A percentile compares a stretch with the other conserved stretches of the same genome.
Conservation (phyloP, 257 asterid species). For the Gentiana macrophylla region DNA sequence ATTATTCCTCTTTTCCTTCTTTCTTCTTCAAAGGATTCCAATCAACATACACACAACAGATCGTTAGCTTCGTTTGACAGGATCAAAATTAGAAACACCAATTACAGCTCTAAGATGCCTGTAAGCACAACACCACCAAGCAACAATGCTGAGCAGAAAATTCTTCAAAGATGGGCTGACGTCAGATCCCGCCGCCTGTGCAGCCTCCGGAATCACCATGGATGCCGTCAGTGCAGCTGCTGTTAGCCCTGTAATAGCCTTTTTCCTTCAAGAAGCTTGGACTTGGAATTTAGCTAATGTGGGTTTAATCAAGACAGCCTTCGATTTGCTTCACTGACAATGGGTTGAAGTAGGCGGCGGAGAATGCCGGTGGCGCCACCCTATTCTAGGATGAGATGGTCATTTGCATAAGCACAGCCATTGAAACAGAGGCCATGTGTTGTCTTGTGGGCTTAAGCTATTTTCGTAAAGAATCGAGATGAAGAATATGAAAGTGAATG, state of each 20-base stretch:
- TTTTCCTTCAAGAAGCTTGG: conserved; percentile 35
- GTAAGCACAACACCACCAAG: conserved; percentile 33
- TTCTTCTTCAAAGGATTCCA: too few species aligned
- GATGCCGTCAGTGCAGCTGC: conserved; percentile 31
- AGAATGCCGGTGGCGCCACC: conserved; percentile 10
- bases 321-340: conserved; percentile 16
- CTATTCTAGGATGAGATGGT: conserved; percentile 15
- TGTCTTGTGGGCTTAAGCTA: neutral
- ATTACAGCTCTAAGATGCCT: conserved; percentile 30
- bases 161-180: conserved; percentile 42
- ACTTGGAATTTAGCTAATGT: conserved; percentile 12
- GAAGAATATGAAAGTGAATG: neutral
- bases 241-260: conserved; percentile 26
- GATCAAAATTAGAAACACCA: conserved; percentile 48
- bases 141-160: conserved; percentile 42
- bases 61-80: conserved; percentile 34
- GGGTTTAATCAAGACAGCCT: conserved; percentile 3
- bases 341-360: conserved; percentile 30
- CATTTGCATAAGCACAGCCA: conserved; percentile 26
- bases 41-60: too few species aligned
- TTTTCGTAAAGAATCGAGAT: neutral
- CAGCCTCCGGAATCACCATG: conserved; percentile 37
- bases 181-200: conserved; percentile 32
- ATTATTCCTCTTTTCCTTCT: too few species aligned
- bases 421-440: conserved; percentile 36